These are phyloP conservation scores for Plicaturopsis crispa DNA, from an alignment of 768 basidiomycete species.

Conservation along the genomic window DNA sequence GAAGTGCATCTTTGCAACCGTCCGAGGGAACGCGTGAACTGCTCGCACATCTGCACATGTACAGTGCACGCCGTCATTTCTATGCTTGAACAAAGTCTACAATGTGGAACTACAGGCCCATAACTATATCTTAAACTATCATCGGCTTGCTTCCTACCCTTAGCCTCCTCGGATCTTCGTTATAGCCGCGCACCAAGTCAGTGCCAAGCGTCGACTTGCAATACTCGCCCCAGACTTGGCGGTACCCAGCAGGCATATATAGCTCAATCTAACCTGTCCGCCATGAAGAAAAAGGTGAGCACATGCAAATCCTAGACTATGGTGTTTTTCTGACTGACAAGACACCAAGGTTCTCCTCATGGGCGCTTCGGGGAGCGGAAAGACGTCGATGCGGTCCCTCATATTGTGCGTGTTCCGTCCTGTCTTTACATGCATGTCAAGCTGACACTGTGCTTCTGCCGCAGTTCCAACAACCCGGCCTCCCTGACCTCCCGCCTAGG, in stretches of 20 bases:
- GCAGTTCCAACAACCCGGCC: conserved; percentile 92
- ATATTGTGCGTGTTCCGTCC: conserved; percentile 74
- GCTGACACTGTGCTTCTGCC: conserved; percentile 9
- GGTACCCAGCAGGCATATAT: background rate
- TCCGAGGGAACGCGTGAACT: no score
- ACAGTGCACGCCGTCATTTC: no score
- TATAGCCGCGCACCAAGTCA: background rate
- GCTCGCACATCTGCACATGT: no score
- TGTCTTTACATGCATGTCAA: conserved; percentile 6
- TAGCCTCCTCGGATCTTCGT: no score
- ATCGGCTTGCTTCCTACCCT: no score
- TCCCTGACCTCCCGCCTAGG: conserved; percentile 86
- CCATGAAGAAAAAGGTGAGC: conserved; percentile 60
- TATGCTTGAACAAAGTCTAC: no score
- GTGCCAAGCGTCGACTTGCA: background rate
- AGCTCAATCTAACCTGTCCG: conserved; percentile 9
- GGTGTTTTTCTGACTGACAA: conserved; percentile 1
- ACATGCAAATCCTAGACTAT: conserved; percentile 7
- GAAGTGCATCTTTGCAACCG: no score
- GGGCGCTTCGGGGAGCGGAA: conserved; percentile 93
- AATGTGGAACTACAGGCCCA: no score
- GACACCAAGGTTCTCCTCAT: conserved; percentile 80
- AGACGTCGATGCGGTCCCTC: conserved; percentile 98
- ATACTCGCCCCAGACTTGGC: background rate
- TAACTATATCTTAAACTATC: no score